Conservation (phyloP, 768 basidiomycete genomes). For the Leucosporidium scottii region DNA sequence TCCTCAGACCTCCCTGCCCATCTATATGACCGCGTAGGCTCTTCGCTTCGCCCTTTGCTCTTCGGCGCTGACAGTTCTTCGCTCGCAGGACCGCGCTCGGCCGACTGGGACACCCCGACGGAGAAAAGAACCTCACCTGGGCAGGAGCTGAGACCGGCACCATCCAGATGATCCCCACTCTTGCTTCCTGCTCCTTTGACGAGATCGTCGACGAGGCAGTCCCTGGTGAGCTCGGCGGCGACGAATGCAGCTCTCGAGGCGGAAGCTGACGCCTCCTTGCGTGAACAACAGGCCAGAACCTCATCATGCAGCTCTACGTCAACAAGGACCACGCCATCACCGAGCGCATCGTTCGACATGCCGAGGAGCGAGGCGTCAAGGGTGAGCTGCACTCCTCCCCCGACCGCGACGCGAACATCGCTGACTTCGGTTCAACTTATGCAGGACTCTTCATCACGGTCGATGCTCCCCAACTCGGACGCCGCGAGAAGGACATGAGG, state of each 20-base stretch:
- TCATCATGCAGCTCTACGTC: constrained; percentile 87
- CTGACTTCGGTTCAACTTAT: too few relatives aligned
- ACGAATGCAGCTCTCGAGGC: not conserved
- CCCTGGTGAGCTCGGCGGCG: constrained; percentile 52
- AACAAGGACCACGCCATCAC: constrained; percentile 84
- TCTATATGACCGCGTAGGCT: constrained; percentile 53
- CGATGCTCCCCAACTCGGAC: constrained; percentile 91
- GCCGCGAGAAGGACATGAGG: constrained; percentile 72
- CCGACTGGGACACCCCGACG: constrained; percentile 92
- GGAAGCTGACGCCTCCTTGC: constrained; percentile 25
- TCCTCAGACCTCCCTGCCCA: constrained; percentile 56
- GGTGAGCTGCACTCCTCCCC: constrained; percentile 42
- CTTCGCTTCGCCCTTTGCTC: constrained; percentile 28
- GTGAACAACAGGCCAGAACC: constrained; percentile 44
- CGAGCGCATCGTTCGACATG: constrained; percentile 77
- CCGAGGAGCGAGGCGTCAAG: constrained; percentile 82
- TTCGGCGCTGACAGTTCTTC: constrained; percentile 34
- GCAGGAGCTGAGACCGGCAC: constrained; percentile 73
- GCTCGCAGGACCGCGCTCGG: constrained; percentile 48
- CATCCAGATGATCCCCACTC: constrained; percentile 77
- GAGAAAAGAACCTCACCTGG: constrained; percentile 81
- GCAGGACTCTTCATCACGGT: constrained; percentile 79
- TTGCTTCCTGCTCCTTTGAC: constrained; percentile 92
- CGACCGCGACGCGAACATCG: too few relatives aligned
- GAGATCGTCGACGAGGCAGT: constrained; percentile 82